A percentile compares a stretch with the other conserved stretches of the same genome.
phyloP scores from a whole-genome alignment of 768 basidiomycete species.

The Albatrellus ellisii region DNA sequence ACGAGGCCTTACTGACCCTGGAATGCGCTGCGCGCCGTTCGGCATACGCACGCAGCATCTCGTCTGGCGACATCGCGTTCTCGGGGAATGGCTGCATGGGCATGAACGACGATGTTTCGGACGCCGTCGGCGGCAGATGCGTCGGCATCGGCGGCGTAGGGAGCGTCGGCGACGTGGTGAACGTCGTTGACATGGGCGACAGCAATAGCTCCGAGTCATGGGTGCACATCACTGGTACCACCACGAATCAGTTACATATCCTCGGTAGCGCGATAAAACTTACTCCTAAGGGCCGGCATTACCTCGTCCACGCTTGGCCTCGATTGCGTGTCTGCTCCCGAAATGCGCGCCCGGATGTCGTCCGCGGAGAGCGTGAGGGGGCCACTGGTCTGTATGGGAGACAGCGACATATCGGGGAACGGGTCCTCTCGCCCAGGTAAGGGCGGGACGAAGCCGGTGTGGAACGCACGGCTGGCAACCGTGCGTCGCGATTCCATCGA shows the following conservation, averaged over 20 bases:
- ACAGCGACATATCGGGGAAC: constrained; percentile 17
- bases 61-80: constrained; percentile 48
- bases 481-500: constrained; percentile 31
- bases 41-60: constrained; percentile 66
- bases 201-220: constrained; percentile 34
- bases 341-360: constrained; percentile 45
- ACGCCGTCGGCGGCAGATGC: constrained; percentile 19
- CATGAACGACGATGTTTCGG: constrained; percentile 24
- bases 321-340: constrained; percentile 21
- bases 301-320: constrained; percentile 40
- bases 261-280: constrained; percentile 18
- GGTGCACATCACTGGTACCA: constrained; percentile 60
- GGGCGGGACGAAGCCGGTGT: constrained; percentile 27
- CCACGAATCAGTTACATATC: constrained; percentile 1
- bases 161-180: constrained; percentile 7
- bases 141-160: constrained; percentile 23
- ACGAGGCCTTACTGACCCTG: constrained; percentile 15
- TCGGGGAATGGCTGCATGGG: constrained; percentile 31
- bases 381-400: constrained; percentile 32
- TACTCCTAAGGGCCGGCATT: constrained; percentile 56
- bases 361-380: constrained; percentile 37
- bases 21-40: constrained; percentile 25
- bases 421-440: constrained; percentile 24
- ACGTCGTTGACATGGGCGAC: constrained; percentile 17
- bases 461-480: constrained; percentile 29